These are phyloP conservation scores for Penicillium lagena DNA, from an alignment of 495 filamentous ascomycete species.

Conservation along the genomic window DNA sequence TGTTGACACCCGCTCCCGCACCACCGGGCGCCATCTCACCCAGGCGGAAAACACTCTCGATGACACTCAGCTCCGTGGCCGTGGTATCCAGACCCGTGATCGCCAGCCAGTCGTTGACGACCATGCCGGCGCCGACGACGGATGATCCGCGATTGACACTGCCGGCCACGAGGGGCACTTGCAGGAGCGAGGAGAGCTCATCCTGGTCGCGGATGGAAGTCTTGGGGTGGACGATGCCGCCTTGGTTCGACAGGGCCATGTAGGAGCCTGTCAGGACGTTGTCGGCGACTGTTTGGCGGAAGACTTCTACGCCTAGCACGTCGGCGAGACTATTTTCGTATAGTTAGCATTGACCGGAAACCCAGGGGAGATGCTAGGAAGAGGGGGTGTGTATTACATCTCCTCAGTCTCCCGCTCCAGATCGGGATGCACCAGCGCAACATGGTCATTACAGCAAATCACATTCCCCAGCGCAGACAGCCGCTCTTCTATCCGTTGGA, in stretches of 20 bases:
- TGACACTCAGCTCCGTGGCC: conserved; percentile 89
- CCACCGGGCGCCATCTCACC: conserved; percentile 59
- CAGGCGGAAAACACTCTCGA: conserved; percentile 90
- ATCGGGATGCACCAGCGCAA: conserved; percentile 94
- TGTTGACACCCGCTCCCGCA: conserved; percentile 66
- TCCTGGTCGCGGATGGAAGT: conserved; percentile 96
- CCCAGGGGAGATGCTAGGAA: not conserved
- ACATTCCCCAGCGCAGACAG: conserved; percentile 95
- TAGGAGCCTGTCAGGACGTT: conserved; percentile 94
- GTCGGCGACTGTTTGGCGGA: conserved; percentile 94
- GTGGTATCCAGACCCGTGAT: conserved; percentile 96
- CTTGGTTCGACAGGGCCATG: conserved; percentile 93
- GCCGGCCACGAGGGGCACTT: conserved; percentile 92
- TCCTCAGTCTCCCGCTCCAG: conserved; percentile 94
- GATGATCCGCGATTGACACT: conserved; percentile 85
- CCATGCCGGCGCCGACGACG: conserved; percentile 97
- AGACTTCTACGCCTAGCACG: conserved; percentile 94
- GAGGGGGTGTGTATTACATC: conserved; percentile 44
- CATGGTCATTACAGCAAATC: conserved; percentile 93
- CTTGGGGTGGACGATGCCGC: conserved; percentile 95
- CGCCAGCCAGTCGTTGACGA: conserved; percentile 98
- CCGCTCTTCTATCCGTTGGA: conserved; percentile 93
- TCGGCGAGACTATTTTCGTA: conserved; percentile 62
- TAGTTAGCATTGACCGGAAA: not conserved
- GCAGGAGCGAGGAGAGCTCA: conserved; percentile 86